Base-by-base conservation (phyloP, 1,284 basidiomycete genomes). In the Trichosporon sp. region DNA sequence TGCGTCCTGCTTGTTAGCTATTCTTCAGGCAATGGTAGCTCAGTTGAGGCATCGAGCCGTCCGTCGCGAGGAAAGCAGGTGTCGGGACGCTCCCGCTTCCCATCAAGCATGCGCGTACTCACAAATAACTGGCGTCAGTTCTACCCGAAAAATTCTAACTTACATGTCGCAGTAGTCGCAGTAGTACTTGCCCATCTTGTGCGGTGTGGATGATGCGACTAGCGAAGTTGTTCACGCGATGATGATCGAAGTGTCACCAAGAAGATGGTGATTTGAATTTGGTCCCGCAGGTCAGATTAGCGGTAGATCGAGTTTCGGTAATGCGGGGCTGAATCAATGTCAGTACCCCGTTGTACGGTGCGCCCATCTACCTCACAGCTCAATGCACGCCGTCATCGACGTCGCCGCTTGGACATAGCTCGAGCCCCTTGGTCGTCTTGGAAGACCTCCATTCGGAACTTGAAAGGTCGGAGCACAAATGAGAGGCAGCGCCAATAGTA, bases 111-210 rank as follows among this genome's bases (percentile, higher is more conserved):
- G 9, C n/a, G 21, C 19, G 31, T 13, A 58, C 70, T 64, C 36
- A 61, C 58, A 78, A 82, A 62, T 71, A 89, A 89, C 91, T 71
- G 91, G 14, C 6, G 54, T 65, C 61, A 52, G 61, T 34, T 56
- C 21, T 19, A 14, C 14, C 14, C 2, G 27, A 1, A 4, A n/a
- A 0, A 10, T 19, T 4, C 21, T 6, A n/a, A 67, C 74, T 72
- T 58, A 76, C 72, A 77, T 74, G 67, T 74, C 73, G 61, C 73
- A 74, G 58, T 74, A 73, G 65, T 96, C 92, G 78, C 92, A 84
- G 72, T 83, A 83, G 70, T 83, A 81, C 71, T 82, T 77, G 9
- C 74, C 76, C 77, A 75, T 78, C 32, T 61, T 72, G 66, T 32
- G 56, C 31, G 16, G 25, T 58, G 33, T 19, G 10, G 63, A 44